phyloP scores from a whole-genome alignment of 75 land plant genomes.

The Azolla pinnata region DNA sequence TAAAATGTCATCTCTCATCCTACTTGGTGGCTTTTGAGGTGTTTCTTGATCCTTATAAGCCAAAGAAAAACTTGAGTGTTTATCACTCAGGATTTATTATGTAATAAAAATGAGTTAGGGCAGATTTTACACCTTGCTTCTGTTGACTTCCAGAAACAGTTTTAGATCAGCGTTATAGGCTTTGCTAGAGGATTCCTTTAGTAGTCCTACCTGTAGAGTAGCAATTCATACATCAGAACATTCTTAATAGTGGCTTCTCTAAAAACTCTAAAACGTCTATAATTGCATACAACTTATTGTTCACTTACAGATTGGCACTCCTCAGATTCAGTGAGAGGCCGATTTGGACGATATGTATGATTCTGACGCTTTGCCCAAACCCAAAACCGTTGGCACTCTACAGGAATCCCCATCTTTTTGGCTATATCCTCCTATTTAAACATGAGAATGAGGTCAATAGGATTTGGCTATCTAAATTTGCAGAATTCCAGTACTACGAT shows the following conservation, averaged over 20 bases:
- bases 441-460: too few relatives aligned
- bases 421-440: conserved; percentile 77
- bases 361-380: conserved; percentile 83
- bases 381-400: conserved; percentile 67
- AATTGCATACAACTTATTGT: neutral
- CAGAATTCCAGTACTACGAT: too few relatives aligned
- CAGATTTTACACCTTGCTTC: conserved; percentile 29
- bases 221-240: too few relatives aligned
- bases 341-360: conserved; percentile 72
- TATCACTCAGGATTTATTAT: too few relatives aligned
- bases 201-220: conserved; percentile 50
- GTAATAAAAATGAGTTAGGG: too few relatives aligned
- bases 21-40: conserved; percentile 25
- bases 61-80: too few relatives aligned
- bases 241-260: too few relatives aligned
- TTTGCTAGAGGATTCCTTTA: conserved; percentile 57
- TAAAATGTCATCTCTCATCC: conserved; percentile 38
- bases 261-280: too few relatives aligned
- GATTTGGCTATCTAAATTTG: too few relatives aligned
- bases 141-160: conserved; percentile 48
- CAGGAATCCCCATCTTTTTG: conserved; percentile 51
- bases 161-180: conserved; percentile 61
- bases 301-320: conserved; percentile 55
- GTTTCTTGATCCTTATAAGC: too few relatives aligned
- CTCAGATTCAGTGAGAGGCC: conserved; percentile 56